Conservation (phyloP, 2,329 filamentous ascomycete genomes). For the Aspergillus versicolor region DNA sequence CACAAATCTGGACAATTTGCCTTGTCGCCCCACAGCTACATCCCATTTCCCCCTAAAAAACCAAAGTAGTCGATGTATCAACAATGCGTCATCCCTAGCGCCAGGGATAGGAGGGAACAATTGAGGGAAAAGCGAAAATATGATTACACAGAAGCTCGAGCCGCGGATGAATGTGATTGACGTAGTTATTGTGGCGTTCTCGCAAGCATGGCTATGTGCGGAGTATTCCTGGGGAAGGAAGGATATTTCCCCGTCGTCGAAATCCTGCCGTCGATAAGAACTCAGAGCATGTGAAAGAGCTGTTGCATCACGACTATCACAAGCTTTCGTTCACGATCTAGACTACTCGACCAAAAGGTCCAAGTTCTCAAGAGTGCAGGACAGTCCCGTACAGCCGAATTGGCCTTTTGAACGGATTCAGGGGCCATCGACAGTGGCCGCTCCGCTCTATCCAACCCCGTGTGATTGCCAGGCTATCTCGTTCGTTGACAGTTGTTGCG, state of each 20-base stretch:
- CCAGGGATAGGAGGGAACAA: not conserved
- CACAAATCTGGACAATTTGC: not conserved
- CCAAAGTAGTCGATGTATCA: not conserved
- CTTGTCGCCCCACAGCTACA: not conserved
- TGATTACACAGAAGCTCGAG: not conserved
- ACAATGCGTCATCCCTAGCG: not conserved
- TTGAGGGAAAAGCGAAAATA: too few relatives aligned
- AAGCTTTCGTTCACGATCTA: not conserved
- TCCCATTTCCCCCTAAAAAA: not conserved
- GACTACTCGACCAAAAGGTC: not conserved
- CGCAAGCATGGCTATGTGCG: not conserved
- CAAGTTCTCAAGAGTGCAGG: not conserved
- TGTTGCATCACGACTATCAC: constrained; percentile 4
- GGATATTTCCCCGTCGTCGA: not conserved
- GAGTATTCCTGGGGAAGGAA: not conserved
- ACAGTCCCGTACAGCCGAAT: not conserved
- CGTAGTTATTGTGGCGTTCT: not conserved
- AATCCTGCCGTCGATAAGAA: not conserved
- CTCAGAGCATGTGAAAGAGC: constrained; percentile 4
- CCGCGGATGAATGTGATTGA: not conserved
- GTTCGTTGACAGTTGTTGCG: not conserved
- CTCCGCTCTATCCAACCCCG: not conserved
- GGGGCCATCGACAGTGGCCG: not conserved
- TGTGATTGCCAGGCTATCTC: not conserved
- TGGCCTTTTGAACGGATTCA: not conserved